Evolutionary conservation across 164 flowering plant species (phyloP), one percentile per base, ranked within the genome.

Genomic region (Magnolia sinica): DNA sequence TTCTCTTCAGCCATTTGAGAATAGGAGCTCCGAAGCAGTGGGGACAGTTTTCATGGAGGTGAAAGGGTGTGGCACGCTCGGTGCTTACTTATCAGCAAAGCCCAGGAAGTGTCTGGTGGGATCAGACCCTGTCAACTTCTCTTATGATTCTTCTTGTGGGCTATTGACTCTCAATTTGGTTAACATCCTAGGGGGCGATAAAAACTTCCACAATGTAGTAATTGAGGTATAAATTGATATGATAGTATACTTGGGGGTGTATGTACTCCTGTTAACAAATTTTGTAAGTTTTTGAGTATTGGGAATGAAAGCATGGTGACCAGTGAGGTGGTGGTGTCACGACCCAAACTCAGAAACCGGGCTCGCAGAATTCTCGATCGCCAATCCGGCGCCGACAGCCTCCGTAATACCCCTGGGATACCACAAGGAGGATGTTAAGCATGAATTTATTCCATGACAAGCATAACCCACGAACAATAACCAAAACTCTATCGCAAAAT

Each of bases 11-110:
- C 31, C 67, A 51, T 51, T 73, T 14, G 81, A 80, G 79, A 78
- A 80, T 64, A 49, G 45, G 29, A 75, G 82, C 68, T 37, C 72
- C 6, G 49, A 80, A 20, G 66, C 70, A 6, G 63, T 74, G 22
- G 83, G 72, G 19, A 27, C 9, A 1, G 78, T 81, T 20, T 20
- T 70, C 6, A 77, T 95, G 86, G 86, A 89, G 67, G 88, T 91
- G 8, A 93, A 93, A 73, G 99, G 98, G 8, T 89, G 97, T 69
- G 99, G 98, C 23, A 76, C 72, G 71, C 90, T 93, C 68, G 98
- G 98, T 58, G 91, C 87, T 5, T 94, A 88, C 70, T 91, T 93
- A 5, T 90, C 92, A 2, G 78, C 77, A 16, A 90, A 85, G 82
- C 99, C 97, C 8, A 88, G 86, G 73, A 86, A 80, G 74, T 92